Evolutionary conservation across 495 filamentous ascomycete species (phyloP).

Genomic region (Hypoxylon cercidicola): DNA sequence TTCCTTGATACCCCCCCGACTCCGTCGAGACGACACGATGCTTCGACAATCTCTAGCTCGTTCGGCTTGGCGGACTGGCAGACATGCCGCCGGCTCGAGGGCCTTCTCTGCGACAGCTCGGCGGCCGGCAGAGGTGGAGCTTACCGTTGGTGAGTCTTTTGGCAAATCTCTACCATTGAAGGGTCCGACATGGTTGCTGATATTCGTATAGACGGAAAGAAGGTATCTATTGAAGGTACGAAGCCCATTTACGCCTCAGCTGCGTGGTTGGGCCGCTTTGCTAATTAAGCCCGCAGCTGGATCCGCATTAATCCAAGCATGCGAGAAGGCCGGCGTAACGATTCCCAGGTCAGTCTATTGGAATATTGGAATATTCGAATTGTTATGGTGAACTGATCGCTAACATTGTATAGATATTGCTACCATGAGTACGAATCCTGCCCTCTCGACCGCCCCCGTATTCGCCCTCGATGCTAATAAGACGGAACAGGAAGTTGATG

Average conservation of each 20-base stretch:
- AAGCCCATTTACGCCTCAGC: conserved; percentile 9
- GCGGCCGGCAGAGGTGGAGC: conserved; percentile 88
- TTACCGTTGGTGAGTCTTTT: conserved; percentile 81
- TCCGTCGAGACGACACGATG: conserved; percentile 74
- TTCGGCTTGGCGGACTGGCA: conserved; percentile 83
- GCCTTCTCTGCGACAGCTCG: conserved; percentile 77
- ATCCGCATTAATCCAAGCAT: conserved; percentile 96
- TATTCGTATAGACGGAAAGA: conserved; percentile 83
- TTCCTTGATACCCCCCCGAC: conserved; percentile 36
- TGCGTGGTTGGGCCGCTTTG: conserved; percentile 37
- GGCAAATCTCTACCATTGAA: conserved; percentile 26
- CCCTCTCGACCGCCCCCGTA: conserved; percentile 24
- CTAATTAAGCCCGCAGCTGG: conserved; percentile 66
- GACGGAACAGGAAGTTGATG: conserved; percentile 81
- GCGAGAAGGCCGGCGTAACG: conserved; percentile 94
- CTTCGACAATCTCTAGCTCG: conserved; percentile 86
- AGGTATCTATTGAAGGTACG: conserved; percentile 93
- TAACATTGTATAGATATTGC: conserved; percentile 83
- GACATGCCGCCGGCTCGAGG: conserved; percentile 71
- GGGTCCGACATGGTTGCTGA: conserved; percentile 40
- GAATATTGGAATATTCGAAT: neutral
- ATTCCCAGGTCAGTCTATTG: conserved; percentile 74
- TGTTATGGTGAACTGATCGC: conserved; percentile 25
- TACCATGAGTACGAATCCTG: conserved; percentile 84
- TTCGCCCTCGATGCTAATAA: conserved; percentile 47